phyloP scores from a whole-genome alignment of 768 basidiomycete species.

The Suillus fuscotomentosus region DNA sequence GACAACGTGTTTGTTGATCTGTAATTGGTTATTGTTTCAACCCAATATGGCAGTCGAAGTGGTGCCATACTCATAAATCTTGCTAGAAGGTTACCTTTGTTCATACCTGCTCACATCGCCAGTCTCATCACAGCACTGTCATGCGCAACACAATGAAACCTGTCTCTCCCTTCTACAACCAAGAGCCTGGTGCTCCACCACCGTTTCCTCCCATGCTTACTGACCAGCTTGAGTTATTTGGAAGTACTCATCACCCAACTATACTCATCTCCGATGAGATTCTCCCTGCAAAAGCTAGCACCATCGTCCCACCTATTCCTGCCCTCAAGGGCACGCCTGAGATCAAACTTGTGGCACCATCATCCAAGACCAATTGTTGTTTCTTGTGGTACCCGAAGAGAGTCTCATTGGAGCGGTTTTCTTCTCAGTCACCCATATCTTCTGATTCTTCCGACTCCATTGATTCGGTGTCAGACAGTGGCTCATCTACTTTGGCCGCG shows the following conservation, averaged over 20 bases:
- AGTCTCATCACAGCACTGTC: no score
- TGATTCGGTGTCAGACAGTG: no score
- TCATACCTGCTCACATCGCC: no score
- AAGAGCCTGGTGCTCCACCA: neutral
- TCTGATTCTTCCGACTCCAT: no score
- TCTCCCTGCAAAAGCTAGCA: neutral
- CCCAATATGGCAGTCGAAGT: no score
- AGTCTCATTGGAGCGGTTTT: neutral
- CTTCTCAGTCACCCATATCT: neutral
- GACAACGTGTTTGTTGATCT: no score
- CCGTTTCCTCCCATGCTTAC: neutral
- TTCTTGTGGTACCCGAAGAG: neutral
- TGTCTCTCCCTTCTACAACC: conserved; percentile 5
- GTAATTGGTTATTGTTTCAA: no score
- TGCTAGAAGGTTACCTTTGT: no score
- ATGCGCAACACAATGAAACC: neutral
- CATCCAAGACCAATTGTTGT: neutral
- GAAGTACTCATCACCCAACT: neutral
- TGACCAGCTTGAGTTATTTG: conserved; percentile 4
- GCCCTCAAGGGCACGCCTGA: neutral
- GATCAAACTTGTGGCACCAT: neutral
- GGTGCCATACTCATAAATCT: no score
- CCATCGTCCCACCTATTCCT: neutral
- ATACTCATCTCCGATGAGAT: conserved; percentile 2
- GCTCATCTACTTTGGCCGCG: no score